These are phyloP conservation scores for Rickenella mellea DNA, from an alignment of 768 basidiomycete species.

Conservation along the genomic window DNA sequence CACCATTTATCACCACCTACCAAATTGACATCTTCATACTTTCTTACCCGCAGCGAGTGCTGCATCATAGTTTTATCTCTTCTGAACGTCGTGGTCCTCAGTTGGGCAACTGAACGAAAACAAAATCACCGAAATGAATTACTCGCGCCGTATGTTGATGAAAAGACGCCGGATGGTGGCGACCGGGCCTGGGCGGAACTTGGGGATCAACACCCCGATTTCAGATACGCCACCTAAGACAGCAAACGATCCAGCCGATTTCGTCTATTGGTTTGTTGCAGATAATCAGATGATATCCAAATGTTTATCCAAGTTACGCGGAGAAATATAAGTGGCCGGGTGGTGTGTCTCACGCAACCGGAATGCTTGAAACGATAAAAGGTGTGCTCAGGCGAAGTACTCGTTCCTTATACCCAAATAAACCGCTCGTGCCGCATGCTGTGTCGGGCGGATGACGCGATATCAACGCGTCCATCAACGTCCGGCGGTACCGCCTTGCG, in stretches of 20 bases:
- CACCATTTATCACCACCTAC: neutral
- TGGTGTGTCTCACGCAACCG: too few species aligned
- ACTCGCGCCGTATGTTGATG: slow-evolving; percentile 19
- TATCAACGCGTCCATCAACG: too few species aligned
- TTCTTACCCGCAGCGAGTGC: slow-evolving; percentile 11
- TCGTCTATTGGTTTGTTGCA: too few species aligned
- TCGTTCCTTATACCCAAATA: too few species aligned
- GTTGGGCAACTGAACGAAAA: slow-evolving; percentile 15
- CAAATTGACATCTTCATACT: neutral
- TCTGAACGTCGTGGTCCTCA: slow-evolving; percentile 19
- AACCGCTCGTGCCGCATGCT: too few species aligned
- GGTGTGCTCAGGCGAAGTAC: too few species aligned
- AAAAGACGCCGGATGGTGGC: slow-evolving; percentile 18
- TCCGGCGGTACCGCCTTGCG: too few species aligned
- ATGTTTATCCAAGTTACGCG: too few species aligned
- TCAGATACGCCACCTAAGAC: slow-evolving; percentile 17
- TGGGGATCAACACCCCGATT: slow-evolving; percentile 28
- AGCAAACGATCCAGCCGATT: slow-evolving; percentile 1
- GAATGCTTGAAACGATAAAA: too few species aligned
- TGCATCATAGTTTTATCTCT: slow-evolving; percentile 16
- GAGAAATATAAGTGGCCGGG: too few species aligned
- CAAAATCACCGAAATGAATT: slow-evolving; percentile 20
- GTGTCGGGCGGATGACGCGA: too few species aligned
- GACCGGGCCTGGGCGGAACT: slow-evolving; percentile 24
- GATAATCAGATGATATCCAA: too few species aligned